phyloP scores from a whole-genome alignment of 2,329 filamentous ascomycete genomes.

The Cladophialophora immunda region DNA sequence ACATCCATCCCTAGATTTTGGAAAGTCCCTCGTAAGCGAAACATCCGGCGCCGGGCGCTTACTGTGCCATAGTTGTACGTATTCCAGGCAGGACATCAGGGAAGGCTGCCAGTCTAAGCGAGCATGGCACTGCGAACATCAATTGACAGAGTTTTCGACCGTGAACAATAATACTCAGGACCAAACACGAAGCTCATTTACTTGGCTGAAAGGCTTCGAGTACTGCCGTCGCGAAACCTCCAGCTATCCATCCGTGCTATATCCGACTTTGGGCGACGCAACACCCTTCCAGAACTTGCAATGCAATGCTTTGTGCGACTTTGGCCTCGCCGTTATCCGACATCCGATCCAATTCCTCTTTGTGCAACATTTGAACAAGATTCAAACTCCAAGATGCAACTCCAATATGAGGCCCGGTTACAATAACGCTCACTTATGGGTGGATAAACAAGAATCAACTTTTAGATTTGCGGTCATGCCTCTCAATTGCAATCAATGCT shows the following conservation, averaged over 20 bases:
- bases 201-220: neutral
- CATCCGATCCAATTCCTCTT: neutral
- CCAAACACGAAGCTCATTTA: neutral
- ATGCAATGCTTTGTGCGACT: neutral
- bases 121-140: neutral
- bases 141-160: neutral
- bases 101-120: neutral
- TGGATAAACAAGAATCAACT: conserved; percentile 7
- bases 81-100: neutral
- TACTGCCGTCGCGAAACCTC: neutral
- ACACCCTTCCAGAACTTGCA: neutral
- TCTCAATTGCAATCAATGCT: conserved; percentile 21
- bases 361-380: neutral
- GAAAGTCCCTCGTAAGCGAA: neutral
- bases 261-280: neutral
- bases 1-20: neutral
- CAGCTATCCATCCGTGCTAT: neutral
- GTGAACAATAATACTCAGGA: neutral
- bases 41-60: neutral
- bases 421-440: neutral
- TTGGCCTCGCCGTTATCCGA: neutral
- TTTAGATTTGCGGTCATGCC: conserved; percentile 22
- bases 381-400: neutral
- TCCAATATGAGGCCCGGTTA: neutral
- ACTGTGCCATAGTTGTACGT: neutral